Evolutionary conservation across 2,329 filamentous ascomycete genomes (phyloP), one percentile per base, ranked within the genome.

Genomic region (Cladobotryum protrusum): DNA sequence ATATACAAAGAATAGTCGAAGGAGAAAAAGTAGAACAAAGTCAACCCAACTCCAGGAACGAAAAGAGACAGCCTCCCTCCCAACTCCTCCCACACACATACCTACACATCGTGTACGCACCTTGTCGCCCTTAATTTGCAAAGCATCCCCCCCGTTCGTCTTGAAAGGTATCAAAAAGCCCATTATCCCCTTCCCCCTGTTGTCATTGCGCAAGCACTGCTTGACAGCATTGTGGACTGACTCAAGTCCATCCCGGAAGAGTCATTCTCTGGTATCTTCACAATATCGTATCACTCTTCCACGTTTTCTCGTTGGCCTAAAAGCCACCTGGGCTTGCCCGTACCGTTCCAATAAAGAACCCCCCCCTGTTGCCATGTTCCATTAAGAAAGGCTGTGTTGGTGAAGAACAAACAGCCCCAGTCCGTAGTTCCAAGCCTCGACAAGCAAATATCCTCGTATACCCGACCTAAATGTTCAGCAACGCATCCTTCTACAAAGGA

Each of bases 251-350:
- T 35, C 35, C 34, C 37, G 18, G 40, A 14, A 43, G 15, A 39
- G 17, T 19, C 24, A n/a, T 29, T 24, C 20, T 36, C 17, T 29
- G 24, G 14, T 14, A 19, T 29, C 24, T 35, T 33, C 45, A 43
- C 43, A 18, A 41, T 15, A 47, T 35, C 24, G 40, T 24, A 29
- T 19, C 45, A 39, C 32, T 32, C 33, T 40, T 44, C 29, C 24
- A 29, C 24, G 12, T 45, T 42, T 45, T 43, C 5, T 33, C 37
- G 20, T 39, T 33, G 32, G 43, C 32, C n/a, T 20, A 29, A 37
- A 47, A 45, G 37, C 49, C 39, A 18, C 20, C 43, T 19, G 34
- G 43, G 49, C 44, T 34, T 45, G 43, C 42, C 48, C 32, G 15
- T 50, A 33, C 17, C 33, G 19, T 20, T 29, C 24, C 24, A 29